phyloP scores from a whole-genome alignment of 1,284 basidiomycete species.

The Pterulicium gracile region DNA sequence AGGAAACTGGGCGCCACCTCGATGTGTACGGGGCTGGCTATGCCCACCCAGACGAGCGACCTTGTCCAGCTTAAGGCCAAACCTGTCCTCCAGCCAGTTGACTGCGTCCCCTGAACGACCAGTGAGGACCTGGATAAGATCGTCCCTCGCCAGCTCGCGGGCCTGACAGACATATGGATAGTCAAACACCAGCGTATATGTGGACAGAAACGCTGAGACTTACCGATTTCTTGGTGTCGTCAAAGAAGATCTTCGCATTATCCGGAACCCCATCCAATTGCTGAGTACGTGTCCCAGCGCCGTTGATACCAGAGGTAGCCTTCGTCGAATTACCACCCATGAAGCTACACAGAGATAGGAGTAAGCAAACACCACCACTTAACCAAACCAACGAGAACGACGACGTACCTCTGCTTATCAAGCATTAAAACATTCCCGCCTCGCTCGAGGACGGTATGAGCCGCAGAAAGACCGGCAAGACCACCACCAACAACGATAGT shows the following conservation, averaged over 20 bases:
- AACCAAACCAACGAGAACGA: no score
- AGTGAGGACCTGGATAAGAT: slow-evolving; percentile 91
- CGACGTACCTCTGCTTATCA: slow-evolving; percentile 78
- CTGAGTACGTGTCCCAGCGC: slow-evolving; percentile 78
- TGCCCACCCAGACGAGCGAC: slow-evolving; percentile 94
- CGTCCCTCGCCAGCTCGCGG: slow-evolving; percentile 91
- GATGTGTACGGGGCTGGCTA: slow-evolving; percentile 88
- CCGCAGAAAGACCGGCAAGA: slow-evolving; percentile 88
- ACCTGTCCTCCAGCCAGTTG: slow-evolving; percentile 90
- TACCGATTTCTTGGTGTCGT: slow-evolving; percentile 92
- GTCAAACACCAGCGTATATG: slow-evolving; percentile 3
- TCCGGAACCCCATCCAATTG: slow-evolving; percentile 78
- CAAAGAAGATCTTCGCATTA: slow-evolving; percentile 81
- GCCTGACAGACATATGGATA: slow-evolving; percentile 30
- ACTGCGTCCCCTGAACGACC: slow-evolving; percentile 93
- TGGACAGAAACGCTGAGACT: slow-evolving; percentile 11
- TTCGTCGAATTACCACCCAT: slow-evolving; percentile 97
- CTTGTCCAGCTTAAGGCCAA: slow-evolving; percentile 87
- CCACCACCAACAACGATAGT: slow-evolving; percentile 92
- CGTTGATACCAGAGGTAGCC: slow-evolving; percentile 91
- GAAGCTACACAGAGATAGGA: slow-evolving; percentile 39
- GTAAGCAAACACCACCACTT: no score
- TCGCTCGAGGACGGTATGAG: slow-evolving; percentile 92
- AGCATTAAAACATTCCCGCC: slow-evolving; percentile 88
- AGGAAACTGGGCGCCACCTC: slow-evolving; percentile 89